A percentile compares a stretch with the other conserved stretches of the same genome.
phyloP scores from a whole-genome alignment of 441 rosid species.

The Arabidopsis hybrid region DNA sequence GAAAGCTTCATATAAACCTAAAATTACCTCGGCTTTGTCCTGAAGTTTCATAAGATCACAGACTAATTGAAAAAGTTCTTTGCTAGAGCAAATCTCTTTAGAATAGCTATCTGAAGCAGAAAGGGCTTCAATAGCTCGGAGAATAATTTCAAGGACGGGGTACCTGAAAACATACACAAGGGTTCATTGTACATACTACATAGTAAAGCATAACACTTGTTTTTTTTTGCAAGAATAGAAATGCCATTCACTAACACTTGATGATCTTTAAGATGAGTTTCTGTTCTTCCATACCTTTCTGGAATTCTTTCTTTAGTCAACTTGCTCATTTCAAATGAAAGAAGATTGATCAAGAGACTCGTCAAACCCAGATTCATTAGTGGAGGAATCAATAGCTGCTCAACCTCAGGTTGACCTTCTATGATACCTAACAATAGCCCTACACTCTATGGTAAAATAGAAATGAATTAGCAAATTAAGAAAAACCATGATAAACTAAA shows the following conservation, averaged over 20 bases:
- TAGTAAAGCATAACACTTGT: neutral
- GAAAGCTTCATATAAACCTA: slow-evolving; percentile 24
- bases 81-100: slow-evolving; percentile 68
- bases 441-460: slow-evolving; percentile 60
- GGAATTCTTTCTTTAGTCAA: slow-evolving; percentile 59
- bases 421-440: slow-evolving; percentile 68
- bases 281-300: slow-evolving; percentile 63
- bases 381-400: slow-evolving; percentile 56
- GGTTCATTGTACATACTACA: slow-evolving; percentile 23
- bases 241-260: neutral
- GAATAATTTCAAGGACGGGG: slow-evolving; percentile 73
- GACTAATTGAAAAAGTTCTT: slow-evolving; percentile 64
- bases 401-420: slow-evolving; percentile 62
- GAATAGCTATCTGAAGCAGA: slow-evolving; percentile 71
- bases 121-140: slow-evolving; percentile 78
- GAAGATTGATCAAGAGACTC: slow-evolving; percentile 65
- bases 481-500: neutral
- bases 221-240: slow-evolving; percentile 10
- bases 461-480: slow-evolving; percentile 35
- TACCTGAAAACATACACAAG: slow-evolving; percentile 54
- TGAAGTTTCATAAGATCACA: slow-evolving; percentile 70
- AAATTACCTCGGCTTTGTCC: slow-evolving; percentile 81
- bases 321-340: slow-evolving; percentile 70
- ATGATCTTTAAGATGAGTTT: slow-evolving; percentile 3
- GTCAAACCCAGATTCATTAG: slow-evolving; percentile 70